These are phyloP conservation scores for Leptosphaerulina australis DNA, from an alignment of 2,329 filamentous ascomycete species.

Conservation along the genomic window DNA sequence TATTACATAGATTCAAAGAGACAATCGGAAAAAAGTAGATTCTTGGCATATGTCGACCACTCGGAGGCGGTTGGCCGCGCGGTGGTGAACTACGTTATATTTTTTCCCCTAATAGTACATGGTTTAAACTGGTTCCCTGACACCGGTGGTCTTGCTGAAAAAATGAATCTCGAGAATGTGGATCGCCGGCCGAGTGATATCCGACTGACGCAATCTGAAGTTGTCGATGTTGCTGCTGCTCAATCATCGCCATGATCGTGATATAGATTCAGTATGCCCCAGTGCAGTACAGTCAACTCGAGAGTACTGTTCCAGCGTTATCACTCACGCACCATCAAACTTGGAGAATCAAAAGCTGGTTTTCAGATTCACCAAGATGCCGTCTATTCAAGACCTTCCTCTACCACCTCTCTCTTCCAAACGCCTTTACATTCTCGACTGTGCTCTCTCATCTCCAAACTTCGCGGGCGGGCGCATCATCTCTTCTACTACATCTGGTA, in stretches of 20 bases:
- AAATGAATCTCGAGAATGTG: background rate
- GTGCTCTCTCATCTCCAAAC: constrained; percentile 1
- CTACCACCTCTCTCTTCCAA: background rate
- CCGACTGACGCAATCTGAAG: background rate
- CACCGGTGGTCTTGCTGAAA: background rate
- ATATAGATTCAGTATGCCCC: background rate
- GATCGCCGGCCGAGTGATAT: background rate
- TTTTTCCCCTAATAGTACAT: too few species aligned
- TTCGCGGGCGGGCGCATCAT: constrained; percentile 11
- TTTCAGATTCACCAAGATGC: background rate
- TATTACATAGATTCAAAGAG: too few species aligned
- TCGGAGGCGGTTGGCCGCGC: too few species aligned
- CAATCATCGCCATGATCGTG: background rate
- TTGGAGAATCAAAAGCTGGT: background rate
- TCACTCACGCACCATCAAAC: background rate
- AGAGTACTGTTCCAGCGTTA: background rate
- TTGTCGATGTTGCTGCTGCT: background rate
- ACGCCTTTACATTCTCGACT: constrained; percentile 12
- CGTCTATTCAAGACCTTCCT: constrained; percentile 30
- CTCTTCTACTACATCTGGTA: constrained; percentile 2
- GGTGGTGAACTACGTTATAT: too few species aligned
- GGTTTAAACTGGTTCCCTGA: background rate
- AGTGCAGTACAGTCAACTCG: background rate
- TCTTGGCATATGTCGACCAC: too few species aligned
- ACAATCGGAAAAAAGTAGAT: too few species aligned